Conservation (phyloP, 2,329 filamentous ascomycete genomes). For the Aspergillus brasiliensis region DNA sequence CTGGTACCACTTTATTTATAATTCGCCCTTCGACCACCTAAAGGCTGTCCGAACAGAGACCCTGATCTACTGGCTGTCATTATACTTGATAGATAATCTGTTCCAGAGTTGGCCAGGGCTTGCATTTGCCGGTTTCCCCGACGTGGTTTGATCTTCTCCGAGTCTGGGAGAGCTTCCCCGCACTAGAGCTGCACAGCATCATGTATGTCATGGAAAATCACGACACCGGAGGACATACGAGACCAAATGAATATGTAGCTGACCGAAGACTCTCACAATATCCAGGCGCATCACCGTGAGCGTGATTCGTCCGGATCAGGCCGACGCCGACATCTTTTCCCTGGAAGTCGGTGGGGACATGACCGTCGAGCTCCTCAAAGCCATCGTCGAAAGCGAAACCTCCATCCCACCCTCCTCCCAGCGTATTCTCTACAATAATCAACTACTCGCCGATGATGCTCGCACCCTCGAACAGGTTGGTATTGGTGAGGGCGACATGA, state of each 20-base stretch:
- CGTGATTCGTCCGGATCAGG: constrained; percentile 72
- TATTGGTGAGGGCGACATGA: constrained; percentile 87
- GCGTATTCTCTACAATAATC: constrained; percentile 88
- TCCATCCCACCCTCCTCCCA: constrained; percentile 71
- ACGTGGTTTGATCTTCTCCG: not conserved
- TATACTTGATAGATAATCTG: not conserved
- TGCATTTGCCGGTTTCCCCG: not conserved
- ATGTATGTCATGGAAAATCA: constrained; percentile 22
- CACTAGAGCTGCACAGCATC: constrained; percentile 15
- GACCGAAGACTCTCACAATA: not conserved
- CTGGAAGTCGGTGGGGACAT: constrained; percentile 82
- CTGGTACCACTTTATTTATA: not conserved
- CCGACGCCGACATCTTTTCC: constrained; percentile 74
- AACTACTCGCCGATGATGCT: constrained; percentile 72
- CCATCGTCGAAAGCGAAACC: constrained; percentile 82
- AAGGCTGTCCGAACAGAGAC: not conserved
- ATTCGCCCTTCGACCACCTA: constrained; percentile 1
- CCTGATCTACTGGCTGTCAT: not conserved
- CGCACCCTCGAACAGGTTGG: constrained; percentile 81
- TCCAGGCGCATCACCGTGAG: constrained; percentile 83
- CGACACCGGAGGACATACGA: not conserved
- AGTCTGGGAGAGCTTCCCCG: constrained; percentile 21
- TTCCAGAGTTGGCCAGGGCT: not conserved
- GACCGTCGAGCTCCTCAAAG: constrained; percentile 82
- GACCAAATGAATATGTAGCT: not conserved